Evolutionary conservation across 2,329 filamentous ascomycete genomes (phyloP).

Genomic region (Tolypocladium guangdongense): DNA sequence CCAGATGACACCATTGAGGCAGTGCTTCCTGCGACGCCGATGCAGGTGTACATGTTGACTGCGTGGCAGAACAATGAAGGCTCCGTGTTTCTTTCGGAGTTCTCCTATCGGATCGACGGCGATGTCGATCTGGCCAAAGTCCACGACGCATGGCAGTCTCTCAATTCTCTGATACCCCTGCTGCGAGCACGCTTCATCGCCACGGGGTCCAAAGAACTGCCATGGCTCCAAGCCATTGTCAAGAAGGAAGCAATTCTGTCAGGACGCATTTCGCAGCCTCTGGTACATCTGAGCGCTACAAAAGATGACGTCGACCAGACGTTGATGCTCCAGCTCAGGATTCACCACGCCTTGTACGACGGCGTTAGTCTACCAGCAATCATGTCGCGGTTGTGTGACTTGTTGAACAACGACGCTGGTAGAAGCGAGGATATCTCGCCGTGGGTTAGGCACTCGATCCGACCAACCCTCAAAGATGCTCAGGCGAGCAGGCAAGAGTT

Average conservation of each 20-base stretch:
- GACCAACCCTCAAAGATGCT: conserved; percentile 2
- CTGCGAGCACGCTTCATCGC: conserved; percentile 58
- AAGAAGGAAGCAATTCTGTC: conserved; percentile 4
- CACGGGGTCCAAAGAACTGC: conserved; percentile 31
- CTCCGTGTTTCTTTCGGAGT: conserved; percentile 61
- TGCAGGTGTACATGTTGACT: conserved; percentile 72
- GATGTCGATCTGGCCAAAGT: conserved; percentile 29
- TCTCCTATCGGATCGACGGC: conserved; percentile 45
- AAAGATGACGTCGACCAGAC: conserved; percentile 4
- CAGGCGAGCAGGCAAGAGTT: conserved; percentile 18
- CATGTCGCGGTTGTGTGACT: conserved; percentile 26
- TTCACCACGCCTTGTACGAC: conserved; percentile 87
- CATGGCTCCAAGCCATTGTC: conserved; percentile 55
- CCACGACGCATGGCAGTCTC: conserved; percentile 46
- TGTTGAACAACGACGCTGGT: conserved; percentile 5
- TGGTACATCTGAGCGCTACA: conserved; percentile 12
- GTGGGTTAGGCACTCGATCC: conserved; percentile 16
- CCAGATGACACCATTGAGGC: conserved; percentile 35
- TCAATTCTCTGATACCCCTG: conserved; percentile 48
- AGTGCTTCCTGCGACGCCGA: conserved; percentile 59
- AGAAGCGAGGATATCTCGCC: conserved; percentile 3
- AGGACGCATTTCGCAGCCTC: conserved; percentile 5
- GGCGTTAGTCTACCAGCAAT: conserved; percentile 64
- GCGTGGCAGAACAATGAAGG: conserved; percentile 61
- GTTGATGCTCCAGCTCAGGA: conserved; percentile 37